phyloP scores from a whole-genome alignment of 805 yeast genomes.

The Sugiyamaella qingdaonensis region DNA sequence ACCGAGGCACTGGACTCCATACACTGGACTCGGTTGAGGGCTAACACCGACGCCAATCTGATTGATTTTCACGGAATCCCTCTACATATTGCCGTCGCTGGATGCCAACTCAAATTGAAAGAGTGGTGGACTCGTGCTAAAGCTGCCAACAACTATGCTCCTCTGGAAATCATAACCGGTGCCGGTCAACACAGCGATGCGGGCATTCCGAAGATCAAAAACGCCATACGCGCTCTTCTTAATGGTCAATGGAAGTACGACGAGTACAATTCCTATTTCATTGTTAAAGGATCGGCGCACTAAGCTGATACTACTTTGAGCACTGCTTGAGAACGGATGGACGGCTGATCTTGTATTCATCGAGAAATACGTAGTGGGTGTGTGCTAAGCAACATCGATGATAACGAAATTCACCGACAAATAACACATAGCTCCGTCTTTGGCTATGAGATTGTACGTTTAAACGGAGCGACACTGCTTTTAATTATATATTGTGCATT shows the following conservation, averaged over 20 bases:
- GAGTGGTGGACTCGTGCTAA: constrained; percentile 14
- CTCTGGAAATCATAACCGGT: constrained; percentile 23
- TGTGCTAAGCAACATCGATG: too few species aligned
- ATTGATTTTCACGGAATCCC: constrained; percentile 24
- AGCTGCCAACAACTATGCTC: constrained; percentile 4
- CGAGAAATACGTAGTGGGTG: background rate
- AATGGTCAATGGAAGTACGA: constrained; percentile 14
- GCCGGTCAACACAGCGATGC: constrained; percentile 22
- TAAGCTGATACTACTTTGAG: background rate
- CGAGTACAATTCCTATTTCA: constrained; percentile 14
- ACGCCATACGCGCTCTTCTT: constrained; percentile 18
- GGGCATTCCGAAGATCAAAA: constrained; percentile 23
- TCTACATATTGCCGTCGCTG: constrained; percentile 14
- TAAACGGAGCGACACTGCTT: too few species aligned
- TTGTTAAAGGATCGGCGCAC: background rate
- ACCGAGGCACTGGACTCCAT: constrained; percentile 4
- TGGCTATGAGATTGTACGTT: too few species aligned
- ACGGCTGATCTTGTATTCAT: background rate
- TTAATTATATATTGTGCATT: too few species aligned
- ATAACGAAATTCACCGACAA: too few species aligned
- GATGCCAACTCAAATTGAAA: constrained; percentile 10
- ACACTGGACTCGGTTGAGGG: constrained; percentile 5
- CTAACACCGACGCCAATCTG: constrained; percentile 7
- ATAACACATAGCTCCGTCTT: too few species aligned
- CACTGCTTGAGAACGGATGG: background rate